phyloP scores from a whole-genome alignment of 148 eudicot species.

The Rhododendron mucronatum region DNA sequence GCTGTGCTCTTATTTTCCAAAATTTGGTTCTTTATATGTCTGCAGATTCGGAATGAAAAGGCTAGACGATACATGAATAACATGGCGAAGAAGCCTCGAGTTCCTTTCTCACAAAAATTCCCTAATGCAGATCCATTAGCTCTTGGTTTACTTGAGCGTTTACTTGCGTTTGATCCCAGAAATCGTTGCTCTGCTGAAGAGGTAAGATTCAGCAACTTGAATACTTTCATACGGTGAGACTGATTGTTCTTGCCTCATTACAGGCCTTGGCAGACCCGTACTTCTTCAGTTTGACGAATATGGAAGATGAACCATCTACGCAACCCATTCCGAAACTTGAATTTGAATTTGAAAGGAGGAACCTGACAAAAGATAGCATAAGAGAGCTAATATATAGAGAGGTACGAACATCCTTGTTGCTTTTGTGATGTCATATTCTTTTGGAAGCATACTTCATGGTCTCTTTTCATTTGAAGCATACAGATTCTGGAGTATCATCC shows the following conservation, averaged over 20 bases:
- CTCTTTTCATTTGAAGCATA: constrained; percentile 29
- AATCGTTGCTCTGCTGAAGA: constrained; percentile 88
- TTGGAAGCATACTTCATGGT: constrained; percentile 21
- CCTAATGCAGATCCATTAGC: constrained; percentile 87
- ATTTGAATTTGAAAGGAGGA: constrained; percentile 80
- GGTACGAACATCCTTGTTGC: constrained; percentile 31
- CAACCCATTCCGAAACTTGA: constrained; percentile 71
- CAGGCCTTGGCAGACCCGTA: constrained; percentile 86
- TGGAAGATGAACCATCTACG: constrained; percentile 66
- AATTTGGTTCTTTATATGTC: constrained; percentile 14
- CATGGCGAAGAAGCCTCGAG: constrained; percentile 72
- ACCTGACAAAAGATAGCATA: constrained; percentile 64
- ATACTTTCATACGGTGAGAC: background rate
- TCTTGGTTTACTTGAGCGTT: constrained; percentile 78
- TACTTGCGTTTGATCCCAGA: constrained; percentile 95
- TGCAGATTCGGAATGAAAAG: constrained; percentile 86
- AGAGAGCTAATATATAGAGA: constrained; percentile 86
- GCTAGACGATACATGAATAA: constrained; percentile 74
- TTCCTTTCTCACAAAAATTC: constrained; percentile 68
- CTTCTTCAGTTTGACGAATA: constrained; percentile 65
- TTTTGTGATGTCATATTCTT: constrained; percentile 6
- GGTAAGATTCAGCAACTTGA: constrained; percentile 30
- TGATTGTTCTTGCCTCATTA: constrained; percentile 12
- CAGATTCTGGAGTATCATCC: constrained; percentile 98
- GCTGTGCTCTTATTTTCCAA: constrained; percentile 10